Evolutionary conservation across 2,329 filamentous ascomycete species (phyloP), one percentile per base, ranked within the genome.

Genomic region (Tolypocladium ovalisporum): DNA sequence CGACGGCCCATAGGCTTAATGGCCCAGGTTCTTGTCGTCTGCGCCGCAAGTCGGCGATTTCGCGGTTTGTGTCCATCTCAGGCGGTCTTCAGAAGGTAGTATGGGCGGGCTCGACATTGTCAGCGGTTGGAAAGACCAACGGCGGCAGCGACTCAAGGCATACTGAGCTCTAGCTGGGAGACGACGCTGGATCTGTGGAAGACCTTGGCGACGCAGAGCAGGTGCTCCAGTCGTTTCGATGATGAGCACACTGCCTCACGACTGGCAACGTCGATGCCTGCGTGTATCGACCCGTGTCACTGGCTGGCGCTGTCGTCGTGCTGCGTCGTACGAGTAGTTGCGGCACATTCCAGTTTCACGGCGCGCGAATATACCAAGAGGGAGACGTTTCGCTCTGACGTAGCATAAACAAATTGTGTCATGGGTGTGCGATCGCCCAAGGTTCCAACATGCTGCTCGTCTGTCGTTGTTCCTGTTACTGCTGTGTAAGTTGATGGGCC

Each of bases 131-230:
- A n/a, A n/a, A n/a, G n/a, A n/a, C n/a, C n/a, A n/a, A n/a, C n/a
- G n/a, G n/a, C 56, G 6, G 67, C 64, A 4, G 56, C 59, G n/a
- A 61, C 55, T 66, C 69, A 73, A 54, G 72, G 66, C 6, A 58
- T 52, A 3, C 56, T 61, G 9, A 74, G 64, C 52, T 73, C 64
- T 3, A 67, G 61, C 71, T 71, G 75, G 24, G 70, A 71, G 27
- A 65, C 58, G 19, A 75, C 67, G 55, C 75, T n/a, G n/a, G n/a
- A n/a, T n/a, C n/a, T n/a, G 44, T 73, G 68, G 62, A 73, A 75
- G 39, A 70, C 54, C 35, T 63, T 65, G 0, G 65, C 66, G 0
- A n/a, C n/a, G n/a, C n/a, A n/a, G n/a, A n/a, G n/a, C n/a, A n/a
- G 4, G 22, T 8, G 10, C 60, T 62, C 17, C 60, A 57, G 8